These are phyloP conservation scores for Scedosporium dehoogii DNA, from an alignment of 2,329 filamentous ascomycete species.

Conservation along the genomic window DNA sequence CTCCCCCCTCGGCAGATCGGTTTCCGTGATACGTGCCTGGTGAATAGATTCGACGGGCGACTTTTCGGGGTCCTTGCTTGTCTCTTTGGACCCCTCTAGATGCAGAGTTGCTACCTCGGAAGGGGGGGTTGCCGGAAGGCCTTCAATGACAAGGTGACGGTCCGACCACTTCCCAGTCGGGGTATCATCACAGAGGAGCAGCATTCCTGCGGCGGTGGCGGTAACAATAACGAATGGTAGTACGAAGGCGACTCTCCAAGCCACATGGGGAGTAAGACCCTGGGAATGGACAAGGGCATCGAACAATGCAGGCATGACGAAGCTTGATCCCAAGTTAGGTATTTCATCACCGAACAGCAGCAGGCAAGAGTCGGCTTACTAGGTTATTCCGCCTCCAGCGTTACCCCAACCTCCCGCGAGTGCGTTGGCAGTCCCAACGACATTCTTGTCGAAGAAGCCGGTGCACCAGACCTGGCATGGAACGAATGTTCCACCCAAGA, in stretches of 20 bases:
- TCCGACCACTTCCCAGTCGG: constrained; percentile 76
- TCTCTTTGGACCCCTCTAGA: constrained; percentile 18
- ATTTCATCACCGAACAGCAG: neutral
- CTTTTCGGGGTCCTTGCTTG: neutral
- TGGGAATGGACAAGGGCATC: constrained; percentile 57
- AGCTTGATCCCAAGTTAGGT: neutral
- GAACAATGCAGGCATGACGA: constrained; percentile 58
- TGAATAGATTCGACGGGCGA: neutral
- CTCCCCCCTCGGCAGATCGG: constrained; percentile 44
- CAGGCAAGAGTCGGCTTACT: neutral
- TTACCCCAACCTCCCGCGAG: constrained; percentile 80
- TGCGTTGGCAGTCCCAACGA: constrained; percentile 82
- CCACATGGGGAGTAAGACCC: constrained; percentile 53
- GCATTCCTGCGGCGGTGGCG: constrained; percentile 52
- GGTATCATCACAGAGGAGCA: constrained; percentile 70
- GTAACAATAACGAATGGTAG: constrained; percentile 67
- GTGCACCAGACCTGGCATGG: constrained; percentile 91
- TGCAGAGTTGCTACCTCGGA: neutral
- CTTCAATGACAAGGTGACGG: constrained; percentile 12
- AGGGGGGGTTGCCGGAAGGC: neutral
- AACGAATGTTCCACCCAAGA: constrained; percentile 69
- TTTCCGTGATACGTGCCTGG: constrained; percentile 30
- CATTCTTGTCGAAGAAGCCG: constrained; percentile 85
- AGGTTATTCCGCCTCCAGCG: constrained; percentile 74
- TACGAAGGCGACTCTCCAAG: constrained; percentile 79